Evolutionary conservation across 2,329 filamentous ascomycete species (phyloP).

Genomic region (Intubia oerlemansii): DNA sequence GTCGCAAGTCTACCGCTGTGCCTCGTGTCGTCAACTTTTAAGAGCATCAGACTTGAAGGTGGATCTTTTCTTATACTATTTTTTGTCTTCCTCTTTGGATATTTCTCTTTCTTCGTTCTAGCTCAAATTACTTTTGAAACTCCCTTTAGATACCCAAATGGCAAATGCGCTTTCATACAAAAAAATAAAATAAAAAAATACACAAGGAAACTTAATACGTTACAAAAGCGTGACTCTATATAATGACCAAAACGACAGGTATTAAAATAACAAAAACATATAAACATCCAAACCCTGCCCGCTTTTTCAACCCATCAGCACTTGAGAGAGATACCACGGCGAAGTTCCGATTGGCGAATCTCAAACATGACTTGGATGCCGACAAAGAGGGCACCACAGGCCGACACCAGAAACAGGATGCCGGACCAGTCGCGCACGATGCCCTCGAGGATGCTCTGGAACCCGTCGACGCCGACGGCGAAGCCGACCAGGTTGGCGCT

Average conservation of each 20-base stretch:
- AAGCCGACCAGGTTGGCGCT: slow-evolving; percentile 87
- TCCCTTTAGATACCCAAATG: too few relatives aligned
- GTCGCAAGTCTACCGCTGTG: too few relatives aligned
- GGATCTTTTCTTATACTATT: not conserved
- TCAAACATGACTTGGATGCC: slow-evolving; percentile 95
- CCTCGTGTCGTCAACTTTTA: too few relatives aligned
- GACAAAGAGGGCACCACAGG: slow-evolving; percentile 59
- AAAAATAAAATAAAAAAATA: too few relatives aligned
- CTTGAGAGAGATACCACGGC: slow-evolving; percentile 64
- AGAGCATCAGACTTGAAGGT: not conserved
- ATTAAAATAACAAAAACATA: not conserved
- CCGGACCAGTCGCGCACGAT: slow-evolving; percentile 57
- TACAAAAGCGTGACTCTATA: too few relatives aligned
- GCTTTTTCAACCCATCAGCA: too few relatives aligned
- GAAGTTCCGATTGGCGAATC: slow-evolving; percentile 62
- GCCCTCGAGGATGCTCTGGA: slow-evolving; percentile 52
- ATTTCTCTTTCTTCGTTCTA: too few relatives aligned
- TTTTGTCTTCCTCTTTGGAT: too few relatives aligned
- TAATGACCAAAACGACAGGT: too few relatives aligned
- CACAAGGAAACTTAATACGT: too few relatives aligned
- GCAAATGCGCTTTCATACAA: too few relatives aligned
- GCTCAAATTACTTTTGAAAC: too few relatives aligned
- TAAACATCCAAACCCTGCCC: not conserved
- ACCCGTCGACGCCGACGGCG: slow-evolving; percentile 72
- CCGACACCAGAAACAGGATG: slow-evolving; percentile 46